A percentile compares a stretch with the other conserved stretches of the same genome.
These are phyloP conservation scores for Pleurotus sapidus DNA, from an alignment of 768 basidiomycete species.

Conservation along the genomic window DNA sequence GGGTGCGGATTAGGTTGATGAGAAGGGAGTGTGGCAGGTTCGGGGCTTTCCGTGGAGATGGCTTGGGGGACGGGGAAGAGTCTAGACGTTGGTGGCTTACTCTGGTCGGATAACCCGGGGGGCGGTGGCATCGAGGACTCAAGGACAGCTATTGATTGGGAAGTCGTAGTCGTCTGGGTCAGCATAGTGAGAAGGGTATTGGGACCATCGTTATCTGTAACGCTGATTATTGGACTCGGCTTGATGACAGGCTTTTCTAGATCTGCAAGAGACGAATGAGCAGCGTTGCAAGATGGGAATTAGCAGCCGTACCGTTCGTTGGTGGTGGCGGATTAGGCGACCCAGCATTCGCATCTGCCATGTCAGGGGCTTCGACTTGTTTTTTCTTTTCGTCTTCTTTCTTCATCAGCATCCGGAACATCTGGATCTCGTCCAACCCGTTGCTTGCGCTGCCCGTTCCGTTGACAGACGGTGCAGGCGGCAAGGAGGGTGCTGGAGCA, in stretches of 20 bases:
- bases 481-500: conserved; percentile 9
- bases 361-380: conserved; percentile 17
- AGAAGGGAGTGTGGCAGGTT: conserved; percentile 15
- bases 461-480: conserved; percentile 8
- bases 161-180: background rate
- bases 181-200: conserved; percentile 7
- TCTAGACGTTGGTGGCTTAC: conserved; percentile 5
- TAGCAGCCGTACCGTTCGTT: background rate
- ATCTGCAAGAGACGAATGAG: background rate
- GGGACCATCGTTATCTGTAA: conserved; percentile 6
- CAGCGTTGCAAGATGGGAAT: background rate
- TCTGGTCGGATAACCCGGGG: background rate
- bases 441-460: conserved; percentile 19
- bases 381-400: conserved; percentile 57
- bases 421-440: conserved; percentile 76
- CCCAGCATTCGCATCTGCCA: conserved; percentile 2
- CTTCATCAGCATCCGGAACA: conserved; percentile 84
- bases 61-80: conserved; percentile 7
- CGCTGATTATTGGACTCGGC: background rate
- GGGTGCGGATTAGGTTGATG: conserved; percentile 44
- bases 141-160: background rate
- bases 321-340: background rate
- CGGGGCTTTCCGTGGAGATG: conserved; percentile 5
- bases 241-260: background rate
- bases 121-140: background rate